These are phyloP conservation scores for Pseudogymnoascus sp. DNA, from an alignment of 2,329 filamentous ascomycete species.

Conservation along the genomic window DNA sequence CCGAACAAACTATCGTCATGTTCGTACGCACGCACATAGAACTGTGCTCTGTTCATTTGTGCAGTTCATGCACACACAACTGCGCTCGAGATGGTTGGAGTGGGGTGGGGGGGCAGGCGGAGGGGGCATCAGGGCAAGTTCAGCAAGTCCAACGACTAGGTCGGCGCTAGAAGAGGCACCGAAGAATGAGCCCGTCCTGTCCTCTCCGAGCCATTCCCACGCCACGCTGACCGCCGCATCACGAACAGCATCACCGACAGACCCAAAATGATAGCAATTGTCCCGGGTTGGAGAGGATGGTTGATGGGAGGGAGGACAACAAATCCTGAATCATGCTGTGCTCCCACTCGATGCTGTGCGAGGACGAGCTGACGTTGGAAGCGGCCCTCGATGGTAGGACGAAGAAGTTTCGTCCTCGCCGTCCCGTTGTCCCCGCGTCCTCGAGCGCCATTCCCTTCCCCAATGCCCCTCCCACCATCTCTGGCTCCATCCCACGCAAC, in stretches of 20 bases:
- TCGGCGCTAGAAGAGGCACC: constrained; percentile 1
- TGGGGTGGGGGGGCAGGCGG: too few species aligned
- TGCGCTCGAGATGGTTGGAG: background rate
- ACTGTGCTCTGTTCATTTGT: background rate
- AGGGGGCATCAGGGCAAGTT: background rate
- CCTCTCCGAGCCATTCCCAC: background rate
- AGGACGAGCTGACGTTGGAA: background rate
- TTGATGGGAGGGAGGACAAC: background rate
- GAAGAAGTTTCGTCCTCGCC: background rate
- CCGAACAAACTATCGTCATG: background rate
- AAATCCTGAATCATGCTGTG: background rate
- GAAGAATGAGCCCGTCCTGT: background rate
- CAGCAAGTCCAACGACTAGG: background rate
- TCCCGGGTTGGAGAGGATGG: background rate
- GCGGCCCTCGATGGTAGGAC: background rate
- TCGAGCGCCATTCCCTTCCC: background rate
- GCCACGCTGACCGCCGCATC: background rate
- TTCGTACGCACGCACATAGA: background rate
- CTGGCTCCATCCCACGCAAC: background rate
- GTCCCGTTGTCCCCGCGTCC: background rate
- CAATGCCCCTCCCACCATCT: background rate
- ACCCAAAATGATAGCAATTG: background rate
- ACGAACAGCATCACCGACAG: background rate
- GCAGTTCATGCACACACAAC: background rate
- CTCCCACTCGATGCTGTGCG: background rate